phyloP scores from a whole-genome alignment of 1,284 basidiomycete species.

The Ganoderma multipileum region DNA sequence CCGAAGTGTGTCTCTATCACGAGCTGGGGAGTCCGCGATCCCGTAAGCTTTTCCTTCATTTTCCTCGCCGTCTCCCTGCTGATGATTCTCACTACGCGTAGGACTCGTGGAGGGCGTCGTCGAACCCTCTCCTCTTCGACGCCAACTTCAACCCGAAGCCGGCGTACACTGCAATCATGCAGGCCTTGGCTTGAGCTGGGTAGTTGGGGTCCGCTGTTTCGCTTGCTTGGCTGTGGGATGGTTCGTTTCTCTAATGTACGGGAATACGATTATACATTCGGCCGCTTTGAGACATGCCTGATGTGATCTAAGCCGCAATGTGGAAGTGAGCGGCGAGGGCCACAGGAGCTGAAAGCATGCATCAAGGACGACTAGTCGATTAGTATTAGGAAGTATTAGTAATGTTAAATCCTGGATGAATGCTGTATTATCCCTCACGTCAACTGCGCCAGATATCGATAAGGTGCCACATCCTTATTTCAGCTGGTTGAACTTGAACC shows the following conservation, averaged over 20 bases:
- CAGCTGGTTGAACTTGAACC: background rate
- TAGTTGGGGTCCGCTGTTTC: background rate
- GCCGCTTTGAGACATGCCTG: background rate
- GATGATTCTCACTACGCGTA: constrained; percentile 16
- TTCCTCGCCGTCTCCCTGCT: background rate
- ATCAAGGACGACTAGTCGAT: too few relatives aligned
- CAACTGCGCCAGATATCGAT: background rate
- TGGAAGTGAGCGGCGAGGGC: background rate
- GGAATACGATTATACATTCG: too few relatives aligned
- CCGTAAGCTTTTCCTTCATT: constrained; percentile 37
- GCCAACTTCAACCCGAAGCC: constrained; percentile 53
- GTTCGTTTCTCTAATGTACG: too few relatives aligned
- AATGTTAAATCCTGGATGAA: background rate
- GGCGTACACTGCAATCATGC: constrained; percentile 53
- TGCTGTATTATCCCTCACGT: background rate
- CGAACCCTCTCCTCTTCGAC: constrained; percentile 51
- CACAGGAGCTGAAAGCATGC: background rate
- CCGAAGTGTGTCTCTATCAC: constrained; percentile 56
- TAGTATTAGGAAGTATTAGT: too few relatives aligned
- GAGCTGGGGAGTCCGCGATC: constrained; percentile 55
- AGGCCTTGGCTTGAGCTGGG: constrained; percentile 28
- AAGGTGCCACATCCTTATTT: background rate
- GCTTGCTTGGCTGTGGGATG: background rate
- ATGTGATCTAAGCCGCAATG: background rate
- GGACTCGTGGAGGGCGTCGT: constrained; percentile 54